Base-by-base conservation (phyloP, 148 eudicot genomes). In the Rhododendron ferrugineum region DNA sequence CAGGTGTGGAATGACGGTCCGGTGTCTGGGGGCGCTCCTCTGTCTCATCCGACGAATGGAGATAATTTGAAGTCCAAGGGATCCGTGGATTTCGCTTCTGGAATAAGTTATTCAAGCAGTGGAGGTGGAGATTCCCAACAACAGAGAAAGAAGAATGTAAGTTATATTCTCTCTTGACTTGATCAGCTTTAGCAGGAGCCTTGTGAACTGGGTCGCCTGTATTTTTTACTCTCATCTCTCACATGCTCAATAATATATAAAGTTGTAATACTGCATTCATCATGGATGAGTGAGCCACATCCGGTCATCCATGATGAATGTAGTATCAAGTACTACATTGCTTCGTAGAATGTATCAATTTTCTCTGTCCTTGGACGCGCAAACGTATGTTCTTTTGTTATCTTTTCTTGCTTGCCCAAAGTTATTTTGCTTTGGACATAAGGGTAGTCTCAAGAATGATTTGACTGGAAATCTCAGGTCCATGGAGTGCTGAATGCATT, bases 1-100 rank as follows among this genome's bases (percentile, higher is more conserved):
- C 98, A 96, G 52, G 94, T 93, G 0, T 96, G 98, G 98, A 98
- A 96, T 56, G 88, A 78, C 58, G 98, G 98, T 11, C 90, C 89
- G n/a, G 82, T 90, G 28, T 77, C 81, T 7, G 80, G 90, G 0
- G 91, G 86, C 6, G 26, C 4, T 2, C 93, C 92, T 4, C 54
- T 2, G 0, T 0, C 0, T 5, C 99, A 96, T 76, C 0, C 87
- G 0, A 46, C 3, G 1, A 42, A 2, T 72, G 82, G 87, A 0
- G 87, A 82, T 26, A 88, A 95, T 70, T 0, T 18, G 3, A 86
- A 49, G 18, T 91, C 98, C 2, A 1, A 7, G 13, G 95, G 92
- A 1, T 88, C 83, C 0, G 82, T 97, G 74, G 84, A 94, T 86
- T 93, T 97, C 23, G 87, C 85, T 26, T 75, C 91, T 9, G 96